Conservation (phyloP, 345 rosid species). For the Citrus sp. region DNA sequence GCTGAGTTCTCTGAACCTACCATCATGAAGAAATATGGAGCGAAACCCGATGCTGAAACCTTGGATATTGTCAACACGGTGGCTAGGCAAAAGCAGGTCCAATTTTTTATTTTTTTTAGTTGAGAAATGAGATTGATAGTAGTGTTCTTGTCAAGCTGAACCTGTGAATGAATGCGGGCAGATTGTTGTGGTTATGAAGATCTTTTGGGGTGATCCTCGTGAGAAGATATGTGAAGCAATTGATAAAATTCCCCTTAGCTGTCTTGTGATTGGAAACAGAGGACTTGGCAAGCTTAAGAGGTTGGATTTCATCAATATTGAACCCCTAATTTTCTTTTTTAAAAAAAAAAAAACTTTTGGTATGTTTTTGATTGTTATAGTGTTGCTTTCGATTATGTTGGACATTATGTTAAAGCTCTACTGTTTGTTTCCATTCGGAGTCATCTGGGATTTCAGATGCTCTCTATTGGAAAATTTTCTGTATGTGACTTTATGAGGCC, state of each 20-base stretch:
- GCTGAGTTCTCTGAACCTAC: conserved; percentile 53
- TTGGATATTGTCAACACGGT: conserved; percentile 61
- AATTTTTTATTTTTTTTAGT: background rate
- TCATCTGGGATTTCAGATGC: background rate
- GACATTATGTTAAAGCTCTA: background rate
- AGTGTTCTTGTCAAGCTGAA: background rate
- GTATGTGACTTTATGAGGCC: background rate
- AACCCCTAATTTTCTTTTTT: no score
- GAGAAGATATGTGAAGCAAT: conserved; percentile 82
- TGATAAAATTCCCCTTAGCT: conserved; percentile 64
- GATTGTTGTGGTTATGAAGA: conserved; percentile 57
- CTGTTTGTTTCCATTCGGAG: background rate
- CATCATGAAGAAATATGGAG: conserved; percentile 68
- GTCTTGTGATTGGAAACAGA: conserved; percentile 74
- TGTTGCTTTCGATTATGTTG: background rate
- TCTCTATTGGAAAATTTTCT: background rate
- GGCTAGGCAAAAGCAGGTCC: conserved; percentile 53
- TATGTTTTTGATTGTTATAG: background rate
- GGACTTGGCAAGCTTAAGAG: conserved; percentile 82
- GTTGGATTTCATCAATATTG: conserved; percentile 24
- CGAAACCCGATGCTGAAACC: conserved; percentile 67
- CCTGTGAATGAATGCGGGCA: conserved; percentile 15
- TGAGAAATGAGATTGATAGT: background rate
- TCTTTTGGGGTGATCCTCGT: conserved; percentile 86
- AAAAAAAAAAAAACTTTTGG: background rate